Evolutionary conservation across 2,329 filamentous ascomycete genomes (phyloP).

Genomic region (Ascochyta pisi): DNA sequence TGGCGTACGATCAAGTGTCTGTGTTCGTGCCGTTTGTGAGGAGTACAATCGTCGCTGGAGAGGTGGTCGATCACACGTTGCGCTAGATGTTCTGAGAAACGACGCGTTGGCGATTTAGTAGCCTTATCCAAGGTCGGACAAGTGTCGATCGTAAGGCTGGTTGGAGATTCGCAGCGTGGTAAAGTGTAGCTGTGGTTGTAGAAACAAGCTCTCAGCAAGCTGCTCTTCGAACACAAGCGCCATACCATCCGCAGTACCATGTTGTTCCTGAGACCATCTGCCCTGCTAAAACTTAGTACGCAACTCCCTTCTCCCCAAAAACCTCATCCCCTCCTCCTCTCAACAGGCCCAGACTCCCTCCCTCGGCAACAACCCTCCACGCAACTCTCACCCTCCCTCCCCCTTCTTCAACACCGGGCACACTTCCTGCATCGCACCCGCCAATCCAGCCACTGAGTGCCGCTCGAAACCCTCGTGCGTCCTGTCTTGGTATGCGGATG

Average conservation of each 20-base stretch:
- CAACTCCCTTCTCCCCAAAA: constrained; percentile 2
- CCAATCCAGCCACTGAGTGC: constrained; percentile 38
- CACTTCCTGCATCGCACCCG: constrained; percentile 25
- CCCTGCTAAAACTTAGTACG: constrained; percentile 1
- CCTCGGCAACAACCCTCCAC: constrained; percentile 38
- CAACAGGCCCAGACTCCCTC: constrained; percentile 19
- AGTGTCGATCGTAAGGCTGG: not conserved
- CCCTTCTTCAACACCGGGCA: constrained; percentile 24
- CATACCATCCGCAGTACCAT: too few relatives aligned
- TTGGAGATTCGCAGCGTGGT: not conserved
- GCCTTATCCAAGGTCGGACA: too few relatives aligned
- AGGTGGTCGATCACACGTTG: too few relatives aligned
- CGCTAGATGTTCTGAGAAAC: too few relatives aligned
- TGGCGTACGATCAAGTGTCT: too few relatives aligned
- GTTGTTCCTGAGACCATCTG: too few relatives aligned
- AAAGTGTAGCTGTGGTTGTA: too few relatives aligned
- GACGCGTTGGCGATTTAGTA: too few relatives aligned
- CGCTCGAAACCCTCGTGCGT: constrained; percentile 34
- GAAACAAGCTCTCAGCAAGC: too few relatives aligned
- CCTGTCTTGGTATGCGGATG: constrained; percentile 36
- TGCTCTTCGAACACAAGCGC: too few relatives aligned
- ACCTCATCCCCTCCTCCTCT: constrained; percentile 5
- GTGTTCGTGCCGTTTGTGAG: too few relatives aligned
- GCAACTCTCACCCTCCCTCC: constrained; percentile 29
- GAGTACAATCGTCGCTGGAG: too few relatives aligned